Conservation (phyloP, 2,329 filamentous ascomycete species). For the Xylaria sp. region DNA sequence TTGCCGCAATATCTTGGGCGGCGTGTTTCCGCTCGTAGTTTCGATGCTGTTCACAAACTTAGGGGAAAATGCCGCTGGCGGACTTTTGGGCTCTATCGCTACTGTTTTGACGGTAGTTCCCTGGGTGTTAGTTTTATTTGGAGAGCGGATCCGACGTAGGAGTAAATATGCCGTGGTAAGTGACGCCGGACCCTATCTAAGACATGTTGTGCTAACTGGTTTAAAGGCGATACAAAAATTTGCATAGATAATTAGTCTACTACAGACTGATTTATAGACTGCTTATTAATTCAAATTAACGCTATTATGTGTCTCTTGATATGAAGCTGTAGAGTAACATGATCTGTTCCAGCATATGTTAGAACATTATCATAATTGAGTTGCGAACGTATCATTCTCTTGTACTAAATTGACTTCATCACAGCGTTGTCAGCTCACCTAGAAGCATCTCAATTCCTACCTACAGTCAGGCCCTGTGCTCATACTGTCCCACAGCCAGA, state of each 20-base stretch:
- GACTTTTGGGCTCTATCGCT: slow-evolving; percentile 79
- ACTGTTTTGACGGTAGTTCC: slow-evolving; percentile 79
- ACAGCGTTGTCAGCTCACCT: neutral
- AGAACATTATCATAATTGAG: neutral
- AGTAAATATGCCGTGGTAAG: slow-evolving; percentile 78
- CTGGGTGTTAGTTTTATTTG: slow-evolving; percentile 84
- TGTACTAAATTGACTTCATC: neutral
- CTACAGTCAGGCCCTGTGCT: neutral
- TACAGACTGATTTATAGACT: neutral
- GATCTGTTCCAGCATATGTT: neutral
- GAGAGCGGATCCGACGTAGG: slow-evolving; percentile 76
- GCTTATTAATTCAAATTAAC: neutral
- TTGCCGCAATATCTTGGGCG: slow-evolving; percentile 85
- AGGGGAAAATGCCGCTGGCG: slow-evolving; percentile 76
- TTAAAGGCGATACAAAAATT: slow-evolving; percentile 28
- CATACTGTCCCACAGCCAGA: neutral
- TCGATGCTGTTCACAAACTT: slow-evolving; percentile 76
- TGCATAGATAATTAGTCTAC: slow-evolving; percentile 3
- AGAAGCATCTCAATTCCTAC: neutral
- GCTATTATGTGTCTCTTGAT: neutral
- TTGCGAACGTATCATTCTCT: neutral
- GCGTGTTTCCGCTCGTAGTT: slow-evolving; percentile 82
- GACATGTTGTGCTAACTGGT: slow-evolving; percentile 15
- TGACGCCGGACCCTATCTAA: neutral
- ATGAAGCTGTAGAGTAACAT: neutral